Evolutionary conservation across 139 green algal species (phyloP), one percentile per base, ranked within the genome.

Genomic region (Chlamydomonas eustigma): DNA sequence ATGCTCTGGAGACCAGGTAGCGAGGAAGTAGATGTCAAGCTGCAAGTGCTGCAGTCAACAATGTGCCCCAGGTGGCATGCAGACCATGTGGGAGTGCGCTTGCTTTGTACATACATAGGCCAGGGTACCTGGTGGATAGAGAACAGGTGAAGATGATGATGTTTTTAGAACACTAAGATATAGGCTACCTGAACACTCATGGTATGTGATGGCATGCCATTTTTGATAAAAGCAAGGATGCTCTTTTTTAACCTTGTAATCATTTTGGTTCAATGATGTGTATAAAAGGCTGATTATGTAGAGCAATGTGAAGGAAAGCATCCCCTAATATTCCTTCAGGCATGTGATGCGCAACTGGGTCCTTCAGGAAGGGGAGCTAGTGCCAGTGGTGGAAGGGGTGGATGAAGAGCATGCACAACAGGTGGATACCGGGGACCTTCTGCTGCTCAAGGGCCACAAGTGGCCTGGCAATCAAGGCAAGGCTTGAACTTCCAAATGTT

Each of bases 21-120:
- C 37, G 18, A 78, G 8, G 31, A 66, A 24, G 68, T 81, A 12
- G 50, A 73, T 2, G 80, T 72, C 22, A 88, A 84, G 77, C 79
- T 88, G 66, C 64, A 88, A 77, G 58, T 81, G 31, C 31, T 88
- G 12, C 50, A 6, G 1, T 24, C 32, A 39, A 79, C 76, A 18
- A 78, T 66, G 39, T 88, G 83, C 72, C 78, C 83, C 4, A 76
- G 74, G 28, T 88, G 66, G 38, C 83, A 88, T 64, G 83, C 83
- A 2, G 83, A 88, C 64, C 78, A 81, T 33, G 83, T 88, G 31
- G 65, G 71, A 1, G 63, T 81, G 50, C 80, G 83, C 3, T n/a
- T 75, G 34, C 74, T 88, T 39, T 67, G 65, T 36, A 81, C 74
- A 2, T 88, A 88, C 71, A 39, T 18, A 5, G 83, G 83, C 2